Evolutionary conservation across 768 basidiomycete genomes (phyloP).

Genomic region (Lenzites betulinus): DNA sequence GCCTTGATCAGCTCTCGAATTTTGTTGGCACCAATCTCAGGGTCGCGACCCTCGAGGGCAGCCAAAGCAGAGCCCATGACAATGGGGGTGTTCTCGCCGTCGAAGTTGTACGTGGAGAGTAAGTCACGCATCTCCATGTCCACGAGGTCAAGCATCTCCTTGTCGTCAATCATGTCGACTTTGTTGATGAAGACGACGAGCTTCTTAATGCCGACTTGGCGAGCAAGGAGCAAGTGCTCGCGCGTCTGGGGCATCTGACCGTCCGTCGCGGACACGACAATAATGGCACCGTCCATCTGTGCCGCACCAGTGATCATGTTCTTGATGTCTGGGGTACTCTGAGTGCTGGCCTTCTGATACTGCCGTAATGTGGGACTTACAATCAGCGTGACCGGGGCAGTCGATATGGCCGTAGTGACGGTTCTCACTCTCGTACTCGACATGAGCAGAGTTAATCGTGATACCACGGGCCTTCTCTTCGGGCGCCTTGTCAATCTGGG

Average conservation of each 20-base stretch:
- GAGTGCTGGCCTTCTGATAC: conserved; percentile 16
- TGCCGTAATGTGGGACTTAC: conserved; percentile 45
- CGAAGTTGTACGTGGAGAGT: conserved; percentile 87
- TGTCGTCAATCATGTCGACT: conserved; percentile 93
- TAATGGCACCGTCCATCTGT: conserved; percentile 95
- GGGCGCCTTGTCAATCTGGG: conserved; percentile 97
- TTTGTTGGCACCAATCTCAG: conserved; percentile 77
- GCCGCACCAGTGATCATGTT: conserved; percentile 99
- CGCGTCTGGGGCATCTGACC: conserved; percentile 99
- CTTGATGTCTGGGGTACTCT: conserved; percentile 68
- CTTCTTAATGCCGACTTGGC: conserved; percentile 97
- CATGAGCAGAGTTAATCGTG: conserved; percentile 98
- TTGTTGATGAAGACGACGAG: conserved; percentile 99
- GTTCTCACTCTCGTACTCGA: conserved; percentile 91
- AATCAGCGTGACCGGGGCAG: conserved; percentile 96
- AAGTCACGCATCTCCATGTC: conserved; percentile 99
- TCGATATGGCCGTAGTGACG: conserved; percentile 99
- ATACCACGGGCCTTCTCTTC: conserved; percentile 99
- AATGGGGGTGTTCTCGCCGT: conserved; percentile 98
- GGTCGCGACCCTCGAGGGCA: conserved; percentile 85
- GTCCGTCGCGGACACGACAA: conserved; percentile 97
- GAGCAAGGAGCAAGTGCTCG: conserved; percentile 95
- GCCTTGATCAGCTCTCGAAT: conserved; percentile 80
- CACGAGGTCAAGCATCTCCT: conserved; percentile 98
- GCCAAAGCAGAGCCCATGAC: conserved; percentile 96